A percentile compares a stretch with the other conserved stretches of the same genome.
These are phyloP conservation scores for Blyttiomyces sp. DNA, from an alignment of 371 early-diverging fungal species.

Conservation along the genomic window DNA sequence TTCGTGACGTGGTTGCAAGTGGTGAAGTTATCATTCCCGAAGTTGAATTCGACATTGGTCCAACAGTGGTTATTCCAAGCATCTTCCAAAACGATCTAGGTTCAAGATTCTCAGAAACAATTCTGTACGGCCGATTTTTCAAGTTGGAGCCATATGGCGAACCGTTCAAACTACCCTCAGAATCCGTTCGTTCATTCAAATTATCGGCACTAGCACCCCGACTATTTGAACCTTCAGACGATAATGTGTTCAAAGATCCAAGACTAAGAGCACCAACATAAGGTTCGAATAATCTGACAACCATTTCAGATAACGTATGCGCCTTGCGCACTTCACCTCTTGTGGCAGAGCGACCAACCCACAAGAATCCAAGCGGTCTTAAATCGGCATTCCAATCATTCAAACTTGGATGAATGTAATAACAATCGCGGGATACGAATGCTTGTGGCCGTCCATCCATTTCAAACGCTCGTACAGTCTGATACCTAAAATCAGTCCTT, in stretches of 20 bases:
- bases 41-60: neutral
- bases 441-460: conserved; percentile 12
- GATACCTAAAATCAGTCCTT: conserved; percentile 33
- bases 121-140: neutral
- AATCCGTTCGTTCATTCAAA: no score
- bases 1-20: no score
- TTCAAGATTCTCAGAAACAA: conserved; percentile 24
- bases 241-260: no score
- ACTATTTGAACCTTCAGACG: no score
- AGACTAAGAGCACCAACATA: neutral
- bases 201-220: no score
- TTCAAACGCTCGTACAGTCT: conserved; percentile 39
- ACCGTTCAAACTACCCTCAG: no score
- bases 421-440: conserved; percentile 42
- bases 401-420: conserved; percentile 13
- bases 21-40: neutral
- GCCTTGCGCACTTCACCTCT: conserved; percentile 38
- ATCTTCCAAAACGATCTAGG: conserved; percentile 23
- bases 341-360: conserved; percentile 38
- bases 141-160: neutral
- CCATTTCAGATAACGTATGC: conserved; percentile 11
- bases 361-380: conserved; percentile 24
- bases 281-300: conserved; percentile 12
- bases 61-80: conserved; percentile 1
- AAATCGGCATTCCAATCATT: neutral